Evolutionary conservation across 352 stramenopile genomes (phyloP).

Genomic region (Plasmopara halstedii): DNA sequence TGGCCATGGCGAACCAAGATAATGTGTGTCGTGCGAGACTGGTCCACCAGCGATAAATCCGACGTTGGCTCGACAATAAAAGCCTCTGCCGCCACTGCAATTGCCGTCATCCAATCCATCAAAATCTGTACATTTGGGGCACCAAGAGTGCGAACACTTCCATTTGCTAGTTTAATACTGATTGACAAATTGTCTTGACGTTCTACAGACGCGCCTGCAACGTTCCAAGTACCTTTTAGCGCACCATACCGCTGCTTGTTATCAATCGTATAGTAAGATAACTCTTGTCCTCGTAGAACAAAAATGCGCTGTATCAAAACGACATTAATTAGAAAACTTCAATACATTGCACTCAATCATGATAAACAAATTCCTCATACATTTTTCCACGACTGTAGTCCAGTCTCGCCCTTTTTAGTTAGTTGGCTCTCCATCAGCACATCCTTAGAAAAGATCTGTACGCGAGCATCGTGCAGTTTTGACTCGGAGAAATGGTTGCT

Average conservation of each 20-base stretch:
- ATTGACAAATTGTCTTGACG: slow-evolving; percentile 39
- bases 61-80: slow-evolving; percentile 29
- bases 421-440: slow-evolving; percentile 67
- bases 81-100: slow-evolving; percentile 40
- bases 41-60: slow-evolving; percentile 48
- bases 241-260: slow-evolving; percentile 43
- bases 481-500: slow-evolving; percentile 56
- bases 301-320: slow-evolving; percentile 45
- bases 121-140: slow-evolving; percentile 45
- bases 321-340: background rate
- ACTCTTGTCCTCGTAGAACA: slow-evolving; percentile 54
- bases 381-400: slow-evolving; percentile 58
- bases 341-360: background rate
- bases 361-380: slow-evolving; percentile 33
- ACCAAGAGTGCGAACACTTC: slow-evolving; percentile 28
- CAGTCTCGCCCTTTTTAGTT: slow-evolving; percentile 56
- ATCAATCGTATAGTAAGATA: slow-evolving; percentile 64
- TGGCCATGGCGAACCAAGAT: slow-evolving; percentile 64
- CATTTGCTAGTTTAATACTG: slow-evolving; percentile 22
- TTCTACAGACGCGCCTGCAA: slow-evolving; percentile 37
- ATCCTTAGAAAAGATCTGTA: slow-evolving; percentile 52
- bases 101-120: slow-evolving; percentile 72
- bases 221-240: slow-evolving; percentile 54
- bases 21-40: slow-evolving; percentile 60
- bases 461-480: slow-evolving; percentile 49